A percentile compares a stretch with the other conserved stretches of the same genome.
Evolutionary conservation across 2,329 filamentous ascomycete species (phyloP).

Genomic region (Fusarium sublunatum): DNA sequence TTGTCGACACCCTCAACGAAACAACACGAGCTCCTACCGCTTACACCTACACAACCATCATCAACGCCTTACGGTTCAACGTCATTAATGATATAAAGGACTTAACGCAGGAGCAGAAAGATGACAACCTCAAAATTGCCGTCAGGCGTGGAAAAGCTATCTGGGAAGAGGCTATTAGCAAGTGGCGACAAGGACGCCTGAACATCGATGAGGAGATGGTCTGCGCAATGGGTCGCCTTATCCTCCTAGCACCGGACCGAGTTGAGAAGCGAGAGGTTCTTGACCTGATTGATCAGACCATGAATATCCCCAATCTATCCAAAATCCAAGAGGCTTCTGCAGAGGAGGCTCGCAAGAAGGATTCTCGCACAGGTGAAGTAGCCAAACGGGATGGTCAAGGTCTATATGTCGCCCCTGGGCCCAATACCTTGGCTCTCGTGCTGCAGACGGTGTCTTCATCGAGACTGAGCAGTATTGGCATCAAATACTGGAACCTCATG

Average conservation of each 20-base stretch:
- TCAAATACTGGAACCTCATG: slow-evolving; percentile 82
- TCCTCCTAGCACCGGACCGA: slow-evolving; percentile 71
- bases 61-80: slow-evolving; percentile 75
- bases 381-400: slow-evolving; percentile 28
- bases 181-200: slow-evolving; percentile 78
- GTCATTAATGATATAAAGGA: slow-evolving; percentile 43
- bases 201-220: slow-evolving; percentile 82
- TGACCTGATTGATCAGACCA: slow-evolving; percentile 82
- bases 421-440: slow-evolving; percentile 75
- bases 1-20: slow-evolving; percentile 78
- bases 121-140: slow-evolving; percentile 55
- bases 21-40: slow-evolving; percentile 70
- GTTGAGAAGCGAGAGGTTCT: slow-evolving; percentile 78
- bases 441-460: slow-evolving; percentile 72
- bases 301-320: slow-evolving; percentile 73
- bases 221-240: slow-evolving; percentile 80
- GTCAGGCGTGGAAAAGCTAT: slow-evolving; percentile 76
- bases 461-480: slow-evolving; percentile 69
- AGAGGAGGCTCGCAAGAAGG: slow-evolving; percentile 11
- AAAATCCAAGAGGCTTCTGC: slow-evolving; percentile 39
- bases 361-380: slow-evolving; percentile 8
- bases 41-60: slow-evolving; percentile 82
- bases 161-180: slow-evolving; percentile 83
- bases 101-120: slow-evolving; percentile 47
- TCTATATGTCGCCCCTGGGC: slow-evolving; percentile 58